A percentile compares a stretch with the other conserved stretches of the same genome.
Evolutionary conservation across 108 stramenopile species (phyloP).

Genomic region (Phaeodactylum tricornutum): DNA sequence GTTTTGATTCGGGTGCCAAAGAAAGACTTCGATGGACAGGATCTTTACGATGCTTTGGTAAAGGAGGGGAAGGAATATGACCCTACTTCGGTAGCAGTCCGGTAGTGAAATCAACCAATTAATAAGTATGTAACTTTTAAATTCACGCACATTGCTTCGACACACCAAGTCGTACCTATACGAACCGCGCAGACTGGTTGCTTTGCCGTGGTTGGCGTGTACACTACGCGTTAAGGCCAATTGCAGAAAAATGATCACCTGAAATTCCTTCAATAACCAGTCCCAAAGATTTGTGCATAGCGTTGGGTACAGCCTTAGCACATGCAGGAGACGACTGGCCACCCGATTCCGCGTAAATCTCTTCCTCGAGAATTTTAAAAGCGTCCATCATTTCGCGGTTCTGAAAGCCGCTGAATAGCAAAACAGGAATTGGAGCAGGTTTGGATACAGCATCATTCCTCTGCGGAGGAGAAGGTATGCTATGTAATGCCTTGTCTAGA

Average conservation of each 20-base stretch:
- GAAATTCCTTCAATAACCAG: constrained; percentile 57
- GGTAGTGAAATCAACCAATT: too few relatives aligned
- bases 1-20: constrained; percentile 75
- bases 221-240: too few relatives aligned
- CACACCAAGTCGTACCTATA: too few relatives aligned
- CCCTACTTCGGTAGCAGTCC: constrained; percentile 23
- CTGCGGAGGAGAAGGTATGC: neutral
- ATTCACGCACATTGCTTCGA: too few relatives aligned
- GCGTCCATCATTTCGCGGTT: constrained; percentile 68
- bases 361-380: constrained; percentile 45
- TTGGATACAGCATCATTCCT: too few relatives aligned
- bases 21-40: constrained; percentile 76
- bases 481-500: neutral
- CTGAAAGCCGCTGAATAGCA: constrained; percentile 55
- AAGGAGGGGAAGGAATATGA: constrained; percentile 81
- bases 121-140: too few relatives aligned
- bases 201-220: too few relatives aligned
- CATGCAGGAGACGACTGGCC: constrained; percentile 40
- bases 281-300: constrained; percentile 47
- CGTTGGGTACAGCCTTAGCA: constrained; percentile 58
- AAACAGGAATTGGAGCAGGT: constrained; percentile 6
- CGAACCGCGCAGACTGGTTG: too few relatives aligned
- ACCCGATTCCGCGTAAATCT: constrained; percentile 54
- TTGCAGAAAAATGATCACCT: constrained; percentile 71
- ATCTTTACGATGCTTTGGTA: constrained; percentile 77